phyloP scores from a whole-genome alignment of 2,329 filamentous ascomycete genomes.

The Colletotrichum tropicale region DNA sequence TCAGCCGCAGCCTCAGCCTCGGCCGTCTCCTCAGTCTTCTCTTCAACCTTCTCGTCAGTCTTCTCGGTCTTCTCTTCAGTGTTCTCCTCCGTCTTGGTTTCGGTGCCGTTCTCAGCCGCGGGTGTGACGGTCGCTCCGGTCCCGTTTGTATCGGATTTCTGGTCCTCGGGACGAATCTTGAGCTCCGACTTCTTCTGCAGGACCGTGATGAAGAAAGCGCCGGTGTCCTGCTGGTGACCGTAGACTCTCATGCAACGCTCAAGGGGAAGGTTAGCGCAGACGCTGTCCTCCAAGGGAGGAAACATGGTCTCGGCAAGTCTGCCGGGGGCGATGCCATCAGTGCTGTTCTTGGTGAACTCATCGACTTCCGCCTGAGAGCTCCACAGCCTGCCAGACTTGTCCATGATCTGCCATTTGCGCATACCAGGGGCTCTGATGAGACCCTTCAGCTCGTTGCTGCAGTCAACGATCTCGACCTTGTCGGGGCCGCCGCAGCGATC shows the following conservation, averaged over 20 bases:
- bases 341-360: slow-evolving; percentile 64
- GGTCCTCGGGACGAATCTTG: slow-evolving; percentile 63
- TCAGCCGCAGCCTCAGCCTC: slow-evolving; percentile 6
- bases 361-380: slow-evolving; percentile 83
- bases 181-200: slow-evolving; percentile 91
- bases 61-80: slow-evolving; percentile 16
- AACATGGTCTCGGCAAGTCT: slow-evolving; percentile 86
- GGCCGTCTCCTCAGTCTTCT: neutral
- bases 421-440: slow-evolving; percentile 80
- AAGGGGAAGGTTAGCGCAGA: slow-evolving; percentile 72
- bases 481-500: slow-evolving; percentile 83
- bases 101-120: slow-evolving; percentile 14
- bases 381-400: slow-evolving; percentile 82
- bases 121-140: slow-evolving; percentile 15
- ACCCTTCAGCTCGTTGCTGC: slow-evolving; percentile 75
- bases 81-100: slow-evolving; percentile 14
- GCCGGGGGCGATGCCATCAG: slow-evolving; percentile 64
- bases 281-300: slow-evolving; percentile 58
- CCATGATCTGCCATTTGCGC: slow-evolving; percentile 88
- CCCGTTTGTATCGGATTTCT: slow-evolving; percentile 56
- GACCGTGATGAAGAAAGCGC: slow-evolving; percentile 96
- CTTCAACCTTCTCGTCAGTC: neutral
- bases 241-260: slow-evolving; percentile 94
- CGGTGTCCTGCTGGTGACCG: slow-evolving; percentile 93
- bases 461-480: slow-evolving; percentile 86